Evolutionary conservation across 306 rosid species (phyloP).

Genomic region (Elaeagnus macrophylla): DNA sequence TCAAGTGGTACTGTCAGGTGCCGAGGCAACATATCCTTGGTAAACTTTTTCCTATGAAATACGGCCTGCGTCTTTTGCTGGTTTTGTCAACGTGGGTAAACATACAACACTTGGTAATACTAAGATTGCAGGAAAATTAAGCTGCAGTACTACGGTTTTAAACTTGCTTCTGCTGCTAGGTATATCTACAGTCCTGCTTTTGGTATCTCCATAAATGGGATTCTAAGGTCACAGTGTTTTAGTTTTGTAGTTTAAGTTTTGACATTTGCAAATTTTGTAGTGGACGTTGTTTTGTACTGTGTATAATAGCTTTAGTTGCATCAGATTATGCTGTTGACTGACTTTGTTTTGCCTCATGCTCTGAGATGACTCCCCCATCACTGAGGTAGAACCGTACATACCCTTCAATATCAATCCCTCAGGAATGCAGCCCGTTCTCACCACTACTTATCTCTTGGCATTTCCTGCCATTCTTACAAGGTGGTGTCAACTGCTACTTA

Average conservation of each 20-base stretch:
- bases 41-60: too few species aligned
- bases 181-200: slow-evolving; percentile 21
- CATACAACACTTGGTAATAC: too few species aligned
- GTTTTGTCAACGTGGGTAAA: too few species aligned
- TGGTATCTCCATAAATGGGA: slow-evolving; percentile 3
- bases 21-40: too few species aligned
- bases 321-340: slow-evolving; percentile 19
- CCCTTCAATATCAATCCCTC: slow-evolving; percentile 95
- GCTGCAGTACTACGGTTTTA: slow-evolving; percentile 92
- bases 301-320: slow-evolving; percentile 13
- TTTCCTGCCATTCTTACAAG: slow-evolving; percentile 82
- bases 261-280: slow-evolving; percentile 7
- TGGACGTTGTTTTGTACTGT: slow-evolving; percentile 2
- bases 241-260: neutral
- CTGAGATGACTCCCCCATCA: slow-evolving; percentile 88
- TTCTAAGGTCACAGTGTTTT: neutral
- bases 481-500: slow-evolving; percentile 24
- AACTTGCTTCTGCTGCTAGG: slow-evolving; percentile 98
- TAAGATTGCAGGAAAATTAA: slow-evolving; percentile 95
- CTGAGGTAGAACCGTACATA: slow-evolving; percentile 97
- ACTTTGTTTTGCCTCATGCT: slow-evolving; percentile 23
- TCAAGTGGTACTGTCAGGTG: too few species aligned
- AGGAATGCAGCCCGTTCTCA: slow-evolving; percentile 98
- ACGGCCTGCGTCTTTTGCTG: too few species aligned
- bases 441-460: slow-evolving; percentile 90